Base-by-base conservation (phyloP, 495 filamentous ascomycete genomes). In the Collariella sp. region DNA sequence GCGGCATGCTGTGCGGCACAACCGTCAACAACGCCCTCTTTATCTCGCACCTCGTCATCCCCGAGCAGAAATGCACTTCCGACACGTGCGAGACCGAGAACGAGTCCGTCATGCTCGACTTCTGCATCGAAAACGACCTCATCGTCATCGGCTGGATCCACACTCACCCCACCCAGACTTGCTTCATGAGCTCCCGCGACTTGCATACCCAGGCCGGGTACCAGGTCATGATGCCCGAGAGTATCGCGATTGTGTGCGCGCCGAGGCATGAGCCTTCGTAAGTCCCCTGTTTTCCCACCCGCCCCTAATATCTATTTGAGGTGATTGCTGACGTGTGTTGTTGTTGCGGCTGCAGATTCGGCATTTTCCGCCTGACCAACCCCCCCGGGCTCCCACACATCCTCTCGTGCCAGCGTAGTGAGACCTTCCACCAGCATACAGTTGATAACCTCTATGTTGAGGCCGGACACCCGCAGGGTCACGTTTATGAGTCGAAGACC, bases 81-180 rank as follows among this genome's bases (percentile, higher is more conserved):
- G 90, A 97, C 62, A 97, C 93, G 0, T 98, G 93, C 67, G 91
- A 96, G 61, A 97, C 85, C 5, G 79, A 87, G 23, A 90, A 96
- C 59, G 91, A 95, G 62, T 76, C 75, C 34, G 82, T 79, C 0
- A 77, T 95, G 20, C 87, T 96, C 41, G 88, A 94, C 31, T 97
- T 90, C 64, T 91, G 88, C 62, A 84, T 91, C 58, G 76, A 74
- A 7, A 83, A 96, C 60, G 87, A 96, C 41, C 65, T 97, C 36
- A 83, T 96, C 71, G 83, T 93, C 55, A 77, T 96, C 9, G 93
- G 93, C 50, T 98, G 93, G 93, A 98, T 98, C 52, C 93, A 98
- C 66, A 98, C 93, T 0, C 93, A 98, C 66, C 93, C 93, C 0
- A 87, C 84, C 0, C 94, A 98, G 72, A 95, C 89, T 1, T 98